phyloP scores from a whole-genome alignment of 805 yeast genomes.

The Candida patagonica region DNA sequence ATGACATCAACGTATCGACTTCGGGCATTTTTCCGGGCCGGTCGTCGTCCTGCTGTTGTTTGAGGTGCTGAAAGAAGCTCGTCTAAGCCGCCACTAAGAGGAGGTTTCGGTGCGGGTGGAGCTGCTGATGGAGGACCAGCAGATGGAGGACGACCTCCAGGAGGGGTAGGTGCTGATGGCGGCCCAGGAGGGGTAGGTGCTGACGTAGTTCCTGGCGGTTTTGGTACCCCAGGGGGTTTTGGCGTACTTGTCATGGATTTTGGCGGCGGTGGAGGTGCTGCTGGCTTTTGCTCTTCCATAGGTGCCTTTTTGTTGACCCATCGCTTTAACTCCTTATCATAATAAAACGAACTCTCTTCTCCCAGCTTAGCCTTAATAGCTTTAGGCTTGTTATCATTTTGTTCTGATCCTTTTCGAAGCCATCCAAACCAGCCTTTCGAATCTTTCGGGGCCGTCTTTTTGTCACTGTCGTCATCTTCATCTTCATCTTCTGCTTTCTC shows the following conservation, averaged over 20 bases:
- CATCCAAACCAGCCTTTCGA: constrained; percentile 45
- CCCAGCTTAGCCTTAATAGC: constrained; percentile 83
- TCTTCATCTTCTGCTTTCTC: constrained; percentile 22
- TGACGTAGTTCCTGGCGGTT: constrained; percentile 9
- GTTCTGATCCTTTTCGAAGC: constrained; percentile 42
- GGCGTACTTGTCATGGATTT: constrained; percentile 20
- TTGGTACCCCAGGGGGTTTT: constrained; percentile 3
- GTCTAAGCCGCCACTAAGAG: constrained; percentile 36
- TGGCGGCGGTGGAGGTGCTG: constrained; percentile 70
- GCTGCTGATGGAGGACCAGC: constrained; percentile 28
- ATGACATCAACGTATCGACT: constrained; percentile 59
- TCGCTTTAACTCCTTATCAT: constrained; percentile 73
- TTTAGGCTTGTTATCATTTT: constrained; percentile 56
- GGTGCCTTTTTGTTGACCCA: constrained; percentile 68
- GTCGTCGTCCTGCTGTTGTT: constrained; percentile 31
- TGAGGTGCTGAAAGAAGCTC: constrained; percentile 34
- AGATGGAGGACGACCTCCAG: constrained; percentile 3
- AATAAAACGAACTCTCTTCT: constrained; percentile 60
- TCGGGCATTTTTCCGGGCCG: constrained; percentile 45
- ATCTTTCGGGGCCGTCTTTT: constrained; percentile 20
- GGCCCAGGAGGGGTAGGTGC: constrained; percentile 14
- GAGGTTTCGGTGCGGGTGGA: constrained; percentile 17
- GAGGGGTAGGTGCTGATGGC: not conserved
- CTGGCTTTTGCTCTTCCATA: constrained; percentile 28
- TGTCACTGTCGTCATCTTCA: constrained; percentile 15